Conservation (phyloP, 2,329 filamentous ascomycete genomes). For the Dactylellina drechsleri region DNA sequence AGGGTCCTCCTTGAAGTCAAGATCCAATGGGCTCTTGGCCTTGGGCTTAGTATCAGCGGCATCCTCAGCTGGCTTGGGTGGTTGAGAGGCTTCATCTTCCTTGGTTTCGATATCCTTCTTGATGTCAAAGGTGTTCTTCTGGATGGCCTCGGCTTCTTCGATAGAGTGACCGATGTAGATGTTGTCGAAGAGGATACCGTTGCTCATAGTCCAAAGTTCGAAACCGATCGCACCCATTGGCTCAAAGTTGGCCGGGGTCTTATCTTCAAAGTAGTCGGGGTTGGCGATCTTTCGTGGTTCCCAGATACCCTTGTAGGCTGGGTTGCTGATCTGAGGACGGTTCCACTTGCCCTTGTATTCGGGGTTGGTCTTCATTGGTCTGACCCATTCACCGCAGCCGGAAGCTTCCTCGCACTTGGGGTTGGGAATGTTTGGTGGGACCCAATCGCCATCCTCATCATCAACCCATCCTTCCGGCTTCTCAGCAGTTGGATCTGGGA, state of each 20-base stretch:
- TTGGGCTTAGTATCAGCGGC: constrained; percentile 65
- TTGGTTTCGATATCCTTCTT: constrained; percentile 87
- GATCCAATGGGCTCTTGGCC: constrained; percentile 76
- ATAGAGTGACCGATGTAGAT: constrained; percentile 99
- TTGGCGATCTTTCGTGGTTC: constrained; percentile 95
- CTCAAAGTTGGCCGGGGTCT: constrained; percentile 94
- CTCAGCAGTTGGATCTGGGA: constrained; percentile 91
- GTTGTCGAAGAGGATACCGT: constrained; percentile 98
- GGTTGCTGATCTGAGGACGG: constrained; percentile 93
- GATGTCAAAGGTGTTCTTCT: constrained; percentile 86
- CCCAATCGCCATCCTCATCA: constrained; percentile 98
- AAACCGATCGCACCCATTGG: constrained; percentile 98
- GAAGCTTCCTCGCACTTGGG: constrained; percentile 93
- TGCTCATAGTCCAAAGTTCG: constrained; percentile 99
- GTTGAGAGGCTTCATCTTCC: constrained; percentile 80
- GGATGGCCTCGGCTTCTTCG: constrained; percentile 88
- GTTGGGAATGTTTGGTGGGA: constrained; percentile 89
- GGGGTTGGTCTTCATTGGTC: constrained; percentile 93
- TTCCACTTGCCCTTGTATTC: constrained; percentile 99
- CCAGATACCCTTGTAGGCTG: constrained; percentile 96
- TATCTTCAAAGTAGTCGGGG: constrained; percentile 96
- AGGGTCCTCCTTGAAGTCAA: constrained; percentile 91
- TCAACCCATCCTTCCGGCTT: constrained; percentile 99
- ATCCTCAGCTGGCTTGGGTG: constrained; percentile 67
- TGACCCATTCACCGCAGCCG: constrained; percentile 91